Base-by-base conservation (phyloP, 352 stramenopile genomes). In the Phytophthora pseudosyringae region DNA sequence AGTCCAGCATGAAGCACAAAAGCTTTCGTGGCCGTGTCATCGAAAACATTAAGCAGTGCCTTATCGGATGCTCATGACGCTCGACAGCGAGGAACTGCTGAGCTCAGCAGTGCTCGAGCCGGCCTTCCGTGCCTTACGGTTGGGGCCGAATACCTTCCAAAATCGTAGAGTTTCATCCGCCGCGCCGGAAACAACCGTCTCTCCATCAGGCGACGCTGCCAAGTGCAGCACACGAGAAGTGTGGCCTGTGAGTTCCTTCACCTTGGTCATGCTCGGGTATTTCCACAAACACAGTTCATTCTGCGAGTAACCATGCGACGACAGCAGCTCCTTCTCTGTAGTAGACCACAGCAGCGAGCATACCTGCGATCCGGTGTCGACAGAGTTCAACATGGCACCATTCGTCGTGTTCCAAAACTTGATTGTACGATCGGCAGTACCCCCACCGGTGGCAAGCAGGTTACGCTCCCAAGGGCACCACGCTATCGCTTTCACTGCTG, bases 271-370 rank as follows among this genome's bases (percentile, higher is more conserved):
- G 40, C 90, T 97, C 3, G 97, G 97, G 77, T 99, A 99, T 78
- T 99, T 99, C 97, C 98, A 99, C 29, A 99, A 76, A 64, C 92
- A 98, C 9, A 99, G 73, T 68, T 99, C 94, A 73, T 99, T 99
- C 62, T 99, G 84, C 18, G 91, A 94, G 81, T 98, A 99, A 25
- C 98, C 98, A 76, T 99, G 98, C 46, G 91, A 98, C 0, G 96
- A 99, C 4, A 99, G 73, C 16, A 99, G 86, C 69, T 98, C 95
- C 67, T 97, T 97, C 57, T 98, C 90, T 5, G 91, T 86, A 5
- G 77, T 86, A n/a, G 89, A 98, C 94, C 94, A 98, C 57, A 98
- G 55, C 28, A 99, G 81, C 3, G 95, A 95, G 74, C 97, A 99
- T 9, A 99, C 97, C 68, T 99, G 97, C 12, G 90, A 98, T 50